Percentiles rank a stretch among this genome's conserved stretches.
Evolutionary conservation across 495 filamentous ascomycete species (phyloP).

Genomic region (Diplogelasinospora grovesii): DNA sequence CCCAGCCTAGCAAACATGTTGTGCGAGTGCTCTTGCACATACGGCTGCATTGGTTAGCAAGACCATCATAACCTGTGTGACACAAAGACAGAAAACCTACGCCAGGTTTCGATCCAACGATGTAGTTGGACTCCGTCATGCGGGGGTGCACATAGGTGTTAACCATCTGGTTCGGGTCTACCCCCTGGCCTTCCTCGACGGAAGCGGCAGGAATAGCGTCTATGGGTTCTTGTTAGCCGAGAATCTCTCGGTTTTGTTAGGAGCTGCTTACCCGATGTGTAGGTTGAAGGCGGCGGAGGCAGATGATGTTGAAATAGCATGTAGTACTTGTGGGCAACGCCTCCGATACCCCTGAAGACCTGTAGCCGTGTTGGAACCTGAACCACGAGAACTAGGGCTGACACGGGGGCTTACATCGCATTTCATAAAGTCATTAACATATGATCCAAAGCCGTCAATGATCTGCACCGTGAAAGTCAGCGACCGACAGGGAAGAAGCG

Average conservation of each 20-base stretch:
- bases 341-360: constrained; percentile 87
- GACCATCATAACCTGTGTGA: too few species aligned
- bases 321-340: constrained; percentile 83
- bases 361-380: background rate
- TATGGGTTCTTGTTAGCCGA: constrained; percentile 1
- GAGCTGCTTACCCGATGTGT: constrained; percentile 51
- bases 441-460: constrained; percentile 89
- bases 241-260: background rate
- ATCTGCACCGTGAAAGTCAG: constrained; percentile 43
- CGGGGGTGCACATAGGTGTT: constrained; percentile 61
- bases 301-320: constrained; percentile 92
- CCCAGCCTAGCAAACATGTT: constrained; percentile 82
- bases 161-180: constrained; percentile 60
- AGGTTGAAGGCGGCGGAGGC: constrained; percentile 73
- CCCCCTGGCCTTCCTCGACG: constrained; percentile 36
- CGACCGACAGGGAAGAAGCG: too few species aligned
- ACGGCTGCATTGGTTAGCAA: constrained; percentile 36
- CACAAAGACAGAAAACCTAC: constrained; percentile 11
- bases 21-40: constrained; percentile 72
- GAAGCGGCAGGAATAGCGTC: constrained; percentile 19
- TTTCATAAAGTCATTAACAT: constrained; percentile 89
- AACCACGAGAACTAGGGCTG: background rate
- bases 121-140: constrained; percentile 62
- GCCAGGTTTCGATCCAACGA: constrained; percentile 69
- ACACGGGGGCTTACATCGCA: constrained; percentile 42